Evolutionary conservation across 345 rosid species (phyloP).

Genomic region (Anastatica hierochuntica): DNA sequence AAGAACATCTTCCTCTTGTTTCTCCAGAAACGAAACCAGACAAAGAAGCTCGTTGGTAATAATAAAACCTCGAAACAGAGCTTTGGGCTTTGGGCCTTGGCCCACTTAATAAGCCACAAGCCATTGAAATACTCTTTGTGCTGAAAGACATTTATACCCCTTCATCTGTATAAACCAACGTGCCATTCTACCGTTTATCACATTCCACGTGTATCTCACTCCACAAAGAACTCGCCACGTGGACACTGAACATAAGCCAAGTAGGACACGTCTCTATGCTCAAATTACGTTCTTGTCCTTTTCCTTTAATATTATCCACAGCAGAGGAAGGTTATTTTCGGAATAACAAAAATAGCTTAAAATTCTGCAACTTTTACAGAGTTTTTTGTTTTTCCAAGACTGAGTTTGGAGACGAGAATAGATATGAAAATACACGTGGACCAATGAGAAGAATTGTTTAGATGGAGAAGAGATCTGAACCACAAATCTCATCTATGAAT

Average conservation of each 20-base stretch:
- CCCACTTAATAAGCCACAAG: not conserved
- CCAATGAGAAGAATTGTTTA: constrained; percentile 13
- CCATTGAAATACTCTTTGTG: too few species aligned
- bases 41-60: too few species aligned
- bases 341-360: not conserved
- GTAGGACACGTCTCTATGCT: not conserved
- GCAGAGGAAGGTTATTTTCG: constrained; percentile 4
- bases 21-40: too few species aligned
- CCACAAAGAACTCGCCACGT: not conserved
- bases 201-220: not conserved
- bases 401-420: constrained; percentile 12
- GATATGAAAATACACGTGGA: constrained; percentile 13
- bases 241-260: not conserved
- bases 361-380: constrained; percentile 17
- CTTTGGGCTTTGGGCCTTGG: not conserved
- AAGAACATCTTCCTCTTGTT: too few species aligned
- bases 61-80: too few species aligned
- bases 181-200: not conserved
- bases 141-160: not conserved
- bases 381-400: not conserved
- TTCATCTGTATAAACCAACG: not conserved
- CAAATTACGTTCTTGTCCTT: not conserved
- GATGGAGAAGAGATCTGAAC: constrained; percentile 26
- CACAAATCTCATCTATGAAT: constrained; percentile 26
- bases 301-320: not conserved